Evolutionary conservation across 2,329 filamentous ascomycete species (phyloP).

Genomic region (Talaromyces sp.): DNA sequence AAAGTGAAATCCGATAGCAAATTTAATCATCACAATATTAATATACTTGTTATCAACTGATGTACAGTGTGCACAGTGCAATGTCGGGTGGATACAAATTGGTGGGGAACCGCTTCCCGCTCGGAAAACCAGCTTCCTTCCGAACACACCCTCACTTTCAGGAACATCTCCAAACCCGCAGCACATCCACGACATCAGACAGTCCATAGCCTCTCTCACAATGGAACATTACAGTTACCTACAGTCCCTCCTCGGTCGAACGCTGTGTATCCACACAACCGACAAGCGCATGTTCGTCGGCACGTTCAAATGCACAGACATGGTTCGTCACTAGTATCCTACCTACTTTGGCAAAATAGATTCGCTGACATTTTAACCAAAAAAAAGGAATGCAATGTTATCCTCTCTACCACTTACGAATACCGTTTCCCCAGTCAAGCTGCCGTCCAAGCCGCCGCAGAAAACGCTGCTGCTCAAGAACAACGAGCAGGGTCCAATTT

Average conservation of each 20-base stretch:
- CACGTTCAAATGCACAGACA: slow-evolving; percentile 89
- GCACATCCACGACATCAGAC: background rate
- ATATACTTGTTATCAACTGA: too few species aligned
- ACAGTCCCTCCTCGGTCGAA: slow-evolving; percentile 66
- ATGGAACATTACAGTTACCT: slow-evolving; percentile 37
- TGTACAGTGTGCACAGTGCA: too few species aligned
- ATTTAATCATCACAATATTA: too few species aligned
- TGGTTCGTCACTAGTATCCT: slow-evolving; percentile 48
- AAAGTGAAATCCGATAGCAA: background rate
- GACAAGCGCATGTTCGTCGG: slow-evolving; percentile 87
- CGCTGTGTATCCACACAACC: slow-evolving; percentile 69
- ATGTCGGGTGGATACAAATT: background rate
- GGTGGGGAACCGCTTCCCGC: background rate
- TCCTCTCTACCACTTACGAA: slow-evolving; percentile 80
- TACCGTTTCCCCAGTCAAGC: slow-evolving; percentile 68
- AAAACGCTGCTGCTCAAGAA: slow-evolving; percentile 9
- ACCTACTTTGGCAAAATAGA: background rate
- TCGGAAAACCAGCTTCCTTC: background rate
- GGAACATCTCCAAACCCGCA: background rate
- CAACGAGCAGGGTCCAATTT: slow-evolving; percentile 29
- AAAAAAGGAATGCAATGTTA: slow-evolving; percentile 74
- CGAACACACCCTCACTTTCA: background rate
- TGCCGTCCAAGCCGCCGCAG: slow-evolving; percentile 38
- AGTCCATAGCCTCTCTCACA: slow-evolving; percentile 2
- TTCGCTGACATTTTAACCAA: background rate